Conservation (phyloP, 1,139 yeast genomes). For the Pichia sp. region DNA sequence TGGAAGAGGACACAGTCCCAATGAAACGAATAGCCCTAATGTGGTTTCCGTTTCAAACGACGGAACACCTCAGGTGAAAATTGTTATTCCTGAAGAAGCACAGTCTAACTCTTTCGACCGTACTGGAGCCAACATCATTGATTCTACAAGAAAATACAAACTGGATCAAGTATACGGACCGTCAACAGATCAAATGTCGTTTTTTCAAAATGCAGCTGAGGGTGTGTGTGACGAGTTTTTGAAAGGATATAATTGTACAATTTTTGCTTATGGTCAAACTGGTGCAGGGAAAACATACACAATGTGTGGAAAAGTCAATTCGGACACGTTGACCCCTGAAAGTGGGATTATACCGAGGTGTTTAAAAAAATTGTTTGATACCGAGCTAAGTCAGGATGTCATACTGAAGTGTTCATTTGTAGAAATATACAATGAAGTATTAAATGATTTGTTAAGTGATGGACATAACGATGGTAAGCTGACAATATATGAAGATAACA, state of each 20-base stretch:
- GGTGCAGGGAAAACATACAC: slow-evolving; percentile 89
- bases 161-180: slow-evolving; percentile 76
- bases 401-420: slow-evolving; percentile 63
- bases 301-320: slow-evolving; percentile 65
- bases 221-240: slow-evolving; percentile 65
- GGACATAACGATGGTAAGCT: slow-evolving; percentile 36
- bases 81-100: slow-evolving; percentile 33
- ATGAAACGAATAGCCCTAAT: slow-evolving; percentile 65
- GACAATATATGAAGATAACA: slow-evolving; percentile 50
- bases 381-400: slow-evolving; percentile 21
- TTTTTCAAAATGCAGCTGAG: slow-evolving; percentile 60
- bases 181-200: slow-evolving; percentile 55
- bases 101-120: not conserved
- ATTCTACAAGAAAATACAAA: slow-evolving; percentile 47
- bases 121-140: slow-evolving; percentile 3
- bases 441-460: slow-evolving; percentile 54
- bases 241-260: slow-evolving; percentile 71
- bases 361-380: slow-evolving; percentile 48
- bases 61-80: slow-evolving; percentile 35
- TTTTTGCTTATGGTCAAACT: slow-evolving; percentile 86
- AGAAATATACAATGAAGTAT: slow-evolving; percentile 70
- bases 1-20: slow-evolving; percentile 71
- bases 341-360: slow-evolving; percentile 72
- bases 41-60: slow-evolving; percentile 60
- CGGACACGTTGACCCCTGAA: slow-evolving; percentile 31